Evolutionary conservation across 1,284 basidiomycete species (phyloP).

Genomic region (Meira miltonrushii): DNA sequence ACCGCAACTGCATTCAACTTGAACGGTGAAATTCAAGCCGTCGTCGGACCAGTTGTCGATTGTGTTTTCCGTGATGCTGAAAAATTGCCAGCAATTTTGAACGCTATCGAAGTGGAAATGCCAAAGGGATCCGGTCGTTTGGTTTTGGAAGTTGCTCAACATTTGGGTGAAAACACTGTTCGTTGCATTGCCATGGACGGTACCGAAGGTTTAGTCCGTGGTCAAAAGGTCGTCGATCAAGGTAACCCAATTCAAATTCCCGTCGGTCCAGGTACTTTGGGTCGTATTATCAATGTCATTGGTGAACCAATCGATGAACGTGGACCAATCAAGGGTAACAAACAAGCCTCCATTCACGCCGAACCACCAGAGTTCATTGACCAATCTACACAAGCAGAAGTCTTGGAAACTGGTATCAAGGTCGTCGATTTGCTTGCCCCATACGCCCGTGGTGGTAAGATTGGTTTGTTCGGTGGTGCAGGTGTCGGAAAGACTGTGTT

Average conservation of each 20-base stretch:
- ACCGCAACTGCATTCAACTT: conserved; percentile 21
- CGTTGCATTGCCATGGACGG: conserved; percentile 64
- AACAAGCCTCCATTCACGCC: conserved; percentile 85
- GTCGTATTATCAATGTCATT: conserved; percentile 99
- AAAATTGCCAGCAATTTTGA: conserved; percentile 89
- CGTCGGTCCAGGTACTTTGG: conserved; percentile 85
- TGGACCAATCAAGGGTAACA: conserved; percentile 83
- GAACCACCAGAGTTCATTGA: conserved; percentile 95
- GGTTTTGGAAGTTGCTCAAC: conserved; percentile 65
- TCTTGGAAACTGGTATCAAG: conserved; percentile 99
- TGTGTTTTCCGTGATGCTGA: conserved; percentile 63
- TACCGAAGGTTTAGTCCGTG: conserved; percentile 98
- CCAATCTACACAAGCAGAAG: conserved; percentile 95
- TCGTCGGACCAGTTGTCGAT: conserved; percentile 82
- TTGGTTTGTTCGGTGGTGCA: conserved; percentile 99
- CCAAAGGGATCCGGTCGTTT: conserved; percentile 68
- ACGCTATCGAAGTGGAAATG: conserved; percentile 93
- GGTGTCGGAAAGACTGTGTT: conserved; percentile 99
- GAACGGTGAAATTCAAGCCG: conserved; percentile 48
- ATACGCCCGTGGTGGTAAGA: conserved; percentile 99
- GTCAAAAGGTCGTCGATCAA: conserved; percentile 92
- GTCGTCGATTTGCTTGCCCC: conserved; percentile 98
- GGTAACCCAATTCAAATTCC: conserved; percentile 93
- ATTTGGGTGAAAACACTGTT: conserved; percentile 73
- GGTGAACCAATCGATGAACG: conserved; percentile 99